Conservation (phyloP, 345 rosid species). For the Orychophragmus violaceus region DNA sequence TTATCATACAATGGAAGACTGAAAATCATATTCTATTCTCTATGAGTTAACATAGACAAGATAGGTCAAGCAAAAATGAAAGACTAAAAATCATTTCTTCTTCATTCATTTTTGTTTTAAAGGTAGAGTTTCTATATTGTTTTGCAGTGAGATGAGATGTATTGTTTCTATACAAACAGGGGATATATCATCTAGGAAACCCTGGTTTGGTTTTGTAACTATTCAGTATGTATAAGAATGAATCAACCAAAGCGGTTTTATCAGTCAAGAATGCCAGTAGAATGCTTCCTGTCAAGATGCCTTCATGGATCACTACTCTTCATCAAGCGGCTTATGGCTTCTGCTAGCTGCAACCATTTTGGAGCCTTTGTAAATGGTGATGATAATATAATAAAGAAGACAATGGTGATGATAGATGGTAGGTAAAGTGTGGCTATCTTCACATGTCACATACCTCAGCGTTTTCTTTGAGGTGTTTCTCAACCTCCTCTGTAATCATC, state of each 20-base stretch:
- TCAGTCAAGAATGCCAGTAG: not conserved
- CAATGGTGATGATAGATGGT: not conserved
- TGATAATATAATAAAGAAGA: not conserved
- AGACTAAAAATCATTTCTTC: not conserved
- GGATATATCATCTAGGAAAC: not conserved
- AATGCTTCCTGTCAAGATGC: not conserved
- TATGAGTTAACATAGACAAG: not conserved
- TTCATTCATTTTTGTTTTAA: not conserved
- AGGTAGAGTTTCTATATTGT: not conserved
- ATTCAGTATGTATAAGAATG: not conserved
- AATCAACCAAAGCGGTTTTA: not conserved
- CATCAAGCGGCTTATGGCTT: not conserved
- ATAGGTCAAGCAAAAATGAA: not conserved
- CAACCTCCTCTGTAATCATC: not conserved
- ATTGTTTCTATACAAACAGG: not conserved
- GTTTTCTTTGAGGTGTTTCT: not conserved
- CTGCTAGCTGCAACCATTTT: not conserved
- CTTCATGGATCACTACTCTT: not conserved
- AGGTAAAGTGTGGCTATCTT: not conserved
- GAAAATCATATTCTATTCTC: not conserved
- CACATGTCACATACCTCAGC: not conserved
- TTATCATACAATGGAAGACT: not conserved
- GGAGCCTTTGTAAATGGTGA: not conserved
- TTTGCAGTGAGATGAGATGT: not conserved
- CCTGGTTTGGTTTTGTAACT: not conserved